phyloP scores from a whole-genome alignment of 305 asterid species.

The Solanum hybrid region DNA sequence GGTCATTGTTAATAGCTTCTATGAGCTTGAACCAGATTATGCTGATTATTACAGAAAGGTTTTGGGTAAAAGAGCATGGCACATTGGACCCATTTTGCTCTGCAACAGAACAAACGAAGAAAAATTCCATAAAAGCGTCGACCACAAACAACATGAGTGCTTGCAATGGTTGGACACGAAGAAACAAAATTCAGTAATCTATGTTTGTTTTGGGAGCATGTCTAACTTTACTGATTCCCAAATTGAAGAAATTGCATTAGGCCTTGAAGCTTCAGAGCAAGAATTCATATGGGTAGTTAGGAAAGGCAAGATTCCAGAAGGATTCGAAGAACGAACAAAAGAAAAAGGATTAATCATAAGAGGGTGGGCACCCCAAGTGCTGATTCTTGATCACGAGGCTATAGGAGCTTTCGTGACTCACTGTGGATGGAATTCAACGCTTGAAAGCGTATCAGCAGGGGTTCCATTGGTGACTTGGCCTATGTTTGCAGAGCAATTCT shows the following conservation, averaged over 20 bases:
- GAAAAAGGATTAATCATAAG: slow-evolving; percentile 24
- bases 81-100: slow-evolving; percentile 38
- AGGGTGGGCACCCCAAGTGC: slow-evolving; percentile 40
- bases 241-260: slow-evolving; percentile 34
- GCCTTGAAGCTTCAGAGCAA: slow-evolving; percentile 27
- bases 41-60: slow-evolving; percentile 28
- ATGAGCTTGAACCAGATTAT: slow-evolving; percentile 46
- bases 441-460: slow-evolving; percentile 26
- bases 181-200: slow-evolving; percentile 30
- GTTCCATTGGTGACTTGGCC: slow-evolving; percentile 45
- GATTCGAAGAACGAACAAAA: neutral
- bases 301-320: slow-evolving; percentile 5
- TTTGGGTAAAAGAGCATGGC: slow-evolving; percentile 39
- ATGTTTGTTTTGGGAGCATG: slow-evolving; percentile 45
- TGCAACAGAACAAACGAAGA: slow-evolving; percentile 19
- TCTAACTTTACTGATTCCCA: slow-evolving; percentile 25
- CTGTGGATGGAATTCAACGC: slow-evolving; percentile 37
- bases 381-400: slow-evolving; percentile 22
- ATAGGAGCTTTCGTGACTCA: slow-evolving; percentile 29
- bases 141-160: slow-evolving; percentile 17
- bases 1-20: slow-evolving; percentile 38
- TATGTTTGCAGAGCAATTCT: slow-evolving; percentile 24
- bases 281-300: slow-evolving; percentile 49
- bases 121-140: slow-evolving; percentile 4
- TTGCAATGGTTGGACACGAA: slow-evolving; percentile 36